Conservation (phyloP, 2,329 filamentous ascomycete species). For the Phialophora macrospora region DNA sequence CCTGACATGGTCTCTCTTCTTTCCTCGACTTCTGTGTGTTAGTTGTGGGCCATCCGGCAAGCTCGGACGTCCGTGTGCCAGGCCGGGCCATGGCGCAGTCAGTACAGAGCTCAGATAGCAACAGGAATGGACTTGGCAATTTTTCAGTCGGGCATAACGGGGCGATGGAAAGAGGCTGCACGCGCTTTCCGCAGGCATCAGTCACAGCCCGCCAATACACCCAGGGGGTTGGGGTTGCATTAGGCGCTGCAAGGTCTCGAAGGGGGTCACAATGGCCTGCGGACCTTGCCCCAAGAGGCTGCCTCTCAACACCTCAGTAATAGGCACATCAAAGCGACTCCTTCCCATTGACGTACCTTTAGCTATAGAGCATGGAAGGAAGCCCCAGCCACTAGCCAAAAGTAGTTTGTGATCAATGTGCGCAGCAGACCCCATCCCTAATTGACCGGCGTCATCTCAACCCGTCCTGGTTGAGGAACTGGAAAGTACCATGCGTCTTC, state of each 20-base stretch:
- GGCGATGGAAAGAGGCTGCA: background rate
- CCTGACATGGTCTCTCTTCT: background rate
- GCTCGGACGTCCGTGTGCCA: background rate
- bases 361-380: background rate
- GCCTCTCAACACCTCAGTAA: background rate
- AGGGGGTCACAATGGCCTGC: slow-evolving; percentile 1
- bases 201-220: background rate
- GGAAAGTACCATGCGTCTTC: slow-evolving; percentile 4
- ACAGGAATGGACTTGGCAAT: background rate
- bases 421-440: background rate
- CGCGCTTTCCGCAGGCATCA: background rate
- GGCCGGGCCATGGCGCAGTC: background rate
- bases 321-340: background rate
- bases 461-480: background rate
- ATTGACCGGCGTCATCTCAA: background rate
- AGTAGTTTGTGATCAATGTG: background rate
- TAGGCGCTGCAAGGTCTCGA: slow-evolving; percentile 3
- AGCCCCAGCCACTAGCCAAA: background rate
- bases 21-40: background rate
- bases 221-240: background rate
- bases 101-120: background rate
- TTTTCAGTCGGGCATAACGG: background rate
- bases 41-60: background rate
- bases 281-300: background rate
- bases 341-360: background rate